Base-by-base conservation (phyloP, 331 rosid genomes). In the Pyrus hybrid region DNA sequence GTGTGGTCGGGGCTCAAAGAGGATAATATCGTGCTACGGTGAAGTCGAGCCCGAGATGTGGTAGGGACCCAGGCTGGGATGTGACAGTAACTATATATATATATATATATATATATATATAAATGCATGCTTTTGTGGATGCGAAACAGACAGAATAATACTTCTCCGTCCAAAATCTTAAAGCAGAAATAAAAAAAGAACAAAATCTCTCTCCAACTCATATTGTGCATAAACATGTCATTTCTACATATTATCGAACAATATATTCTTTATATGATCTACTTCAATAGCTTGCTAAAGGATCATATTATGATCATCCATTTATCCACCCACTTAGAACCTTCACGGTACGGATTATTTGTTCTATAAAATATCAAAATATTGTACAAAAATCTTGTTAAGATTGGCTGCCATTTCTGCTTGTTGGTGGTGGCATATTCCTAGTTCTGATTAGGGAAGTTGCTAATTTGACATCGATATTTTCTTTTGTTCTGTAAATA, bases 101-200 rank as follows among this genome's bases (percentile, higher is more conserved):
- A 12, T 13, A 47, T 47, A 47, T 14, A 14, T 47, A 45, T 14
- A 47, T 47, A 16, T 49, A 49, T 17, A 17, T 51, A 49, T 49
- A 6, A 25, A 80, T 30, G 51, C 5, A 20, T 66, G 66, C 88
- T 80, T 89, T 89, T 61, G 51, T 18, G 75, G 88, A 89, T 85
- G 76, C 85, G 74, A 76, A 86, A 87, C 86, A 84, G 6, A 74
- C 20, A 71, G 88, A 84, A 82, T 80, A 6, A 49, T 18, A 63
- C 84, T 65, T 67, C 25, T 72, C 65, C 83, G 63, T 76, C 80
- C 78, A 79, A 78, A 86, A 74, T 82, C 79, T 8, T 51, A 68
- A 83, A 73, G 81, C 73, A 68, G 17, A 25, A 63, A 70, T 37
- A 71, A 63, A 32, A 75, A 20, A 66, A 79, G 56, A 51, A 72